phyloP scores from a whole-genome alignment of 306 rosid species.

The Prunus campanulata region DNA sequence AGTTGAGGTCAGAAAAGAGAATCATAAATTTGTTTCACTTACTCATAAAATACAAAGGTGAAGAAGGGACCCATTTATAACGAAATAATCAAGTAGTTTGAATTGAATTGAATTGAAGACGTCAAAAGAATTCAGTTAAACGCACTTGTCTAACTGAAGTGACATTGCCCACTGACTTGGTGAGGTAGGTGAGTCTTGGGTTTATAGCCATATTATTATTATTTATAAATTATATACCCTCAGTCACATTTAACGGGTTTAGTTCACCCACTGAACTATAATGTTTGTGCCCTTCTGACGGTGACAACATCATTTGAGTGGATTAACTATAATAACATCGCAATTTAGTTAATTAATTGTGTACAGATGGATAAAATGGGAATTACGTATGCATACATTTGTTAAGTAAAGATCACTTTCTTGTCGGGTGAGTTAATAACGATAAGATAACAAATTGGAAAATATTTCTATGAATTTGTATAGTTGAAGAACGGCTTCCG shows the following conservation, averaged over 20 bases:
- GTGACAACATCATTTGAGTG: not conserved
- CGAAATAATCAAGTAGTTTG: not conserved
- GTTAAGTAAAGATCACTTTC: not conserved
- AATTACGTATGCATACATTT: not conserved
- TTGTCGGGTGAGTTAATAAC: not conserved
- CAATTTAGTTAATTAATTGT: no score
- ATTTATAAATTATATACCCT: not conserved
- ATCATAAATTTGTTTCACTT: constrained; percentile 6
- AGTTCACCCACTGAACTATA: constrained; percentile 78
- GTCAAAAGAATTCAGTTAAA: constrained; percentile 53
- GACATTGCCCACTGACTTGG: constrained; percentile 45
- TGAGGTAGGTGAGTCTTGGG: constrained; percentile 56
- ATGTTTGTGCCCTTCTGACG: constrained; percentile 11
- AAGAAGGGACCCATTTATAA: not conserved
- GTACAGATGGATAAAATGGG: not conserved
- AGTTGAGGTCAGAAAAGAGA: not conserved
- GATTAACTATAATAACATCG: not conserved
- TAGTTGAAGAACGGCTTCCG: no score
- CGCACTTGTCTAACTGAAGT: constrained; percentile 59
- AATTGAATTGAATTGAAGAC: constrained; percentile 16
- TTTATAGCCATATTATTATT: not conserved
- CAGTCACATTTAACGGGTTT: constrained; percentile 49
- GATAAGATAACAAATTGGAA: not conserved
- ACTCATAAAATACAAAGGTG: constrained; percentile 13
- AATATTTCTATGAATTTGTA: no score